These are phyloP conservation scores for Ampelocalamus luodianensis DNA, from an alignment of 176 grass and related monocot genomes.

Conservation along the genomic window DNA sequence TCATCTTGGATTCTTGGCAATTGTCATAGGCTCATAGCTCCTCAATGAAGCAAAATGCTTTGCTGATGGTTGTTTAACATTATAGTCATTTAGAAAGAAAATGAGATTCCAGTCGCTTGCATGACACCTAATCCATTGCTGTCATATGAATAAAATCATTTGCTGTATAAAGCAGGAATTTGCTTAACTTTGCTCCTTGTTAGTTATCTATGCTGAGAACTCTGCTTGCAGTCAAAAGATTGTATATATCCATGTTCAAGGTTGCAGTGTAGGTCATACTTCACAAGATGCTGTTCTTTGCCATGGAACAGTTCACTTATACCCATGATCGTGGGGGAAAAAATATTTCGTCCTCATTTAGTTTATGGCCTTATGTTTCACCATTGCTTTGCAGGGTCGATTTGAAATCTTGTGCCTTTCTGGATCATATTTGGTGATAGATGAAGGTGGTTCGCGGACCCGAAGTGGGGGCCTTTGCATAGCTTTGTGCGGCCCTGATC, in stretches of 20 bases:
- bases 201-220: not conserved
- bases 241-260: not conserved
- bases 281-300: not conserved
- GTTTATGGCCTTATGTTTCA: not conserved
- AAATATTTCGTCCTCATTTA: not conserved
- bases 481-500: constrained; percentile 76
- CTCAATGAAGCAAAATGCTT: not conserved
- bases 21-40: not conserved
- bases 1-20: not conserved
- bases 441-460: constrained; percentile 62
- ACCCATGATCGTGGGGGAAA: not conserved
- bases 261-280: not conserved
- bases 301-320: not conserved
- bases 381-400: constrained; percentile 70
- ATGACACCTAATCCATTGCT: not conserved
- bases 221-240: not conserved
- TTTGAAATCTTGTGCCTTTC: constrained; percentile 92
- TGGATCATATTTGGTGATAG: constrained; percentile 79
- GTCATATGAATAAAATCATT: not conserved
- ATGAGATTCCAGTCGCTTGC: not conserved
- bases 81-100: not conserved
- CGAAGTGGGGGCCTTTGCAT: constrained; percentile 80
- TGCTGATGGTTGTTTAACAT: not conserved
- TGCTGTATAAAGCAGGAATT: constrained; percentile 1
- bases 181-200: not conserved